Base-by-base conservation (phyloP, 345 rosid species). In the Erodium maritimum region DNA sequence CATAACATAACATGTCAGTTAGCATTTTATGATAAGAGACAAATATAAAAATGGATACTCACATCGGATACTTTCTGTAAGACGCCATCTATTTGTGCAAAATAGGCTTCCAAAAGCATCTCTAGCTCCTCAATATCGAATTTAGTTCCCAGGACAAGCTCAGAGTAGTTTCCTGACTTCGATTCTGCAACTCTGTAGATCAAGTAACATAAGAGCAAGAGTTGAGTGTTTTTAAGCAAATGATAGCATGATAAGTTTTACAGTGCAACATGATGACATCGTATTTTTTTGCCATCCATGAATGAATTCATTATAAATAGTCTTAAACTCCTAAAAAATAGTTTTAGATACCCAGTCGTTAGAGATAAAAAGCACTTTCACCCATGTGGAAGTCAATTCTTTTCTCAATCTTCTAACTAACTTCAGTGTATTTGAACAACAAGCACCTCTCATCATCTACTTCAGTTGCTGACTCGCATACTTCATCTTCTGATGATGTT, bases 21-120 rank as follows among this genome's bases (percentile, higher is more conserved):
- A n/a, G n/a, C n/a, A n/a, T n/a, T n/a, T n/a, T 23, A 0, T 4
- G 20, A 22, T n/a, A 19, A 64, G 34, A 56, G 21, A 33, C 17
- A 17, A 25, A 42, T 52, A 46, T 5, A 22, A 25, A 18, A 21
- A 19, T 18, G 9, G 19, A 62, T 56, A 66, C 80, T 20, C 68
- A 78, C 86, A 67, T 64, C 70, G 1, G 83, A 81, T 20, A 81
- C 61, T 54, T 79, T 79, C 50, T 76, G 81, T 20, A 72, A 61
- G 55, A 72, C 72, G 55, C 86, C 80, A 52, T 79, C 83, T 21
- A 74, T 61, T 57, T 81, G 81, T 34, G 74, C 81, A 66, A 81
- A 81, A 59, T 81, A 76, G 17, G 81, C 86, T 69, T 81, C 81
- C 52, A 79, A 68, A 59, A 76, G 77, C 83, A 81, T 81, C 64